Percentiles rank a stretch among this genome's conserved stretches.
Conservation (phyloP, 2,329 filamentous ascomycete species). For the Epichloe gansuensis region DNA sequence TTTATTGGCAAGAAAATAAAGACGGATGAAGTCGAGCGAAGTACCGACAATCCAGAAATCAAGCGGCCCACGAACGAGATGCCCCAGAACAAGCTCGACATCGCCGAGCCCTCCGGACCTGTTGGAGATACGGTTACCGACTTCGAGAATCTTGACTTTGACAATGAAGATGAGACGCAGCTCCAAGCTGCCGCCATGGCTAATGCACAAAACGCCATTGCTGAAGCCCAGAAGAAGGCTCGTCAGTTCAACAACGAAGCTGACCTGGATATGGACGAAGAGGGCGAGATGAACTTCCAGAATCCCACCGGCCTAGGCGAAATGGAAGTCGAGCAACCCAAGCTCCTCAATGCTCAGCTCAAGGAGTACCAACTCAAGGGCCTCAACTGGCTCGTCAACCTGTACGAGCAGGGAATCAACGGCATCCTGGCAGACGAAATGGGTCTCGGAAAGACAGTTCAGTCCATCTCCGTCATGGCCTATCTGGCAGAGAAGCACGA, state of each 20-base stretch:
- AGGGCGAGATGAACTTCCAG: constrained; percentile 99
- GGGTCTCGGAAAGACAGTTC: constrained; percentile 98
- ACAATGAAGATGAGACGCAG: constrained; percentile 79
- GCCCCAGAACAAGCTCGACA: constrained; percentile 31
- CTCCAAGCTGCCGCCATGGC: constrained; percentile 79
- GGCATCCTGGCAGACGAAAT: constrained; percentile 98
- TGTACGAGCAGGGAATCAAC: constrained; percentile 99
- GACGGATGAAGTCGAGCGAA: constrained; percentile 86
- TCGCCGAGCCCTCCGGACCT: constrained; percentile 41
- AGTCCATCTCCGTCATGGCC: constrained; percentile 98
- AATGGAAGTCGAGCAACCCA: constrained; percentile 88
- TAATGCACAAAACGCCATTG: constrained; percentile 90
- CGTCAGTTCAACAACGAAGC: constrained; percentile 79
- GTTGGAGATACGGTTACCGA: constrained; percentile 67
- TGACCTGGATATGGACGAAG: constrained; percentile 57
- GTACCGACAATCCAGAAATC: constrained; percentile 70
- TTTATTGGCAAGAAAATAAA: constrained; percentile 99
- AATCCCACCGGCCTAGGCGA: constrained; percentile 92
- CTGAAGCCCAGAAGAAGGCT: constrained; percentile 86
- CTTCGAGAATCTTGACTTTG: constrained; percentile 91
- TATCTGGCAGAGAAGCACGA: constrained; percentile 96
- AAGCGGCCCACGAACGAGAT: constrained; percentile 36
- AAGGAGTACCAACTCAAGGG: constrained; percentile 99
- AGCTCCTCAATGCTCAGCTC: constrained; percentile 82
- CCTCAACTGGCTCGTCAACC: constrained; percentile 96